Conservation (phyloP, 352 stramenopile species). For the Globisporangium rhizosaccharum region DNA sequence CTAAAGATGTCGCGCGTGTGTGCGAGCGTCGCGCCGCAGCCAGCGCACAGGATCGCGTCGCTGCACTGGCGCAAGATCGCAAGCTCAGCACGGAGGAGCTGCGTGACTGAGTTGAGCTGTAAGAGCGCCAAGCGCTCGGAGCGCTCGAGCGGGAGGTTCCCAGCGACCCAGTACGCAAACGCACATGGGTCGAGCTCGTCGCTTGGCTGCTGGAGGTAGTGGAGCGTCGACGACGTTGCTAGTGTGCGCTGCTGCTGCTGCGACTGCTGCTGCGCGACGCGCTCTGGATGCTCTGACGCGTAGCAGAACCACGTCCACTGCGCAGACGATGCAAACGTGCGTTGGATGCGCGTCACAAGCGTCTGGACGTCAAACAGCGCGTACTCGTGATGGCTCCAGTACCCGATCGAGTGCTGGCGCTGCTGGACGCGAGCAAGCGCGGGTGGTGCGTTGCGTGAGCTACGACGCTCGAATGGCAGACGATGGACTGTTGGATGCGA, state of each 20-base stretch:
- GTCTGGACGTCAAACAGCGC: slow-evolving; percentile 49
- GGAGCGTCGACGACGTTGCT: not conserved
- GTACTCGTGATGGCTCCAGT: slow-evolving; percentile 44
- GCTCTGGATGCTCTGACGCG: slow-evolving; percentile 1
- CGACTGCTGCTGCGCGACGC: slow-evolving; percentile 6
- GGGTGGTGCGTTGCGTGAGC: slow-evolving; percentile 1
- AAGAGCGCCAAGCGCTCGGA: slow-evolving; percentile 51
- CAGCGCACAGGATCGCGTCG: slow-evolving; percentile 61
- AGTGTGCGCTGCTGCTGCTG: slow-evolving; percentile 19
- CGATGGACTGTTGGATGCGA: slow-evolving; percentile 30
- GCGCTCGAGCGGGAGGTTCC: slow-evolving; percentile 63
- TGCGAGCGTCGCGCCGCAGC: slow-evolving; percentile 54
- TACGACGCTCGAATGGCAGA: slow-evolving; percentile 27
- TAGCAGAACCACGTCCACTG: slow-evolving; percentile 72
- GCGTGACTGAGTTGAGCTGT: slow-evolving; percentile 52
- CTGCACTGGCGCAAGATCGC: slow-evolving; percentile 49
- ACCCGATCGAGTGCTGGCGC: slow-evolving; percentile 33
- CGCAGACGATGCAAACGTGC: slow-evolving; percentile 60
- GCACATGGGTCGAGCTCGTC: slow-evolving; percentile 46
- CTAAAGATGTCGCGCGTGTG: slow-evolving; percentile 78
- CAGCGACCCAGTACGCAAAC: slow-evolving; percentile 78
- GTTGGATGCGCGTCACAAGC: slow-evolving; percentile 62
- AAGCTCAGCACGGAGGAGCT: slow-evolving; percentile 50
- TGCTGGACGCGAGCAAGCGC: slow-evolving; percentile 8
- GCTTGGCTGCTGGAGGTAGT: slow-evolving; percentile 31